A percentile compares a stretch with the other conserved stretches of the same genome.
Conservation (phyloP, 208 protist species). For the Leishmania arabica region DNA sequence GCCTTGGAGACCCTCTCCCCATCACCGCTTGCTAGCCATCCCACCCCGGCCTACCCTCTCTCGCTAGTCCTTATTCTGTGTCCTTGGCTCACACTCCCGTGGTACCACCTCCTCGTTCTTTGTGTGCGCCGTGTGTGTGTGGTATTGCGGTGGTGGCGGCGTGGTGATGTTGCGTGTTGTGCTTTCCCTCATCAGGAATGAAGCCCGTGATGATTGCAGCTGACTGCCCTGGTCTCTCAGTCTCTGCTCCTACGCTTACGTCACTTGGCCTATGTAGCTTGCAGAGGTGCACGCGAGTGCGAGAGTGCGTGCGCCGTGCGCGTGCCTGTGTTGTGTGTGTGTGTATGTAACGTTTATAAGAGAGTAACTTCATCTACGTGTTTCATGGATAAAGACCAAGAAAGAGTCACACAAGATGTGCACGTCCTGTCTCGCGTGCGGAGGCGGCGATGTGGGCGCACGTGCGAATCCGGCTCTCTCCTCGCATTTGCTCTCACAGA, state of each 20-base stretch:
- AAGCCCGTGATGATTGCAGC: background rate
- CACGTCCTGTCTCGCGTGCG: background rate
- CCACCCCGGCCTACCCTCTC: background rate
- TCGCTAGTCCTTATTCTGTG: background rate
- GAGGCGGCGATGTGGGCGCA: background rate
- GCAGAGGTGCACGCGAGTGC: background rate
- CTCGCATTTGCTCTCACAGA: background rate
- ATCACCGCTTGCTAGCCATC: background rate
- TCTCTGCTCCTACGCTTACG: background rate
- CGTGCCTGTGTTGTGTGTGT: background rate
- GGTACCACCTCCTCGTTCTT: background rate
- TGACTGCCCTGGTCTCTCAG: constrained; percentile 1
- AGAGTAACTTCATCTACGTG: background rate
- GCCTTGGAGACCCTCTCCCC: background rate
- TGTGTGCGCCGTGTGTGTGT: background rate
- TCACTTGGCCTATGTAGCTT: background rate
- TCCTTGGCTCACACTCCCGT: background rate
- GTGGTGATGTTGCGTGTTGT: background rate
- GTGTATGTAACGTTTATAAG: background rate
- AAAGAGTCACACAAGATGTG: background rate
- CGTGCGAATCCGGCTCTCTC: background rate
- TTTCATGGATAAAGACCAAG: background rate
- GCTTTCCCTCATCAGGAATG: background rate
- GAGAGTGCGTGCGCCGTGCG: background rate
- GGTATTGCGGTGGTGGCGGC: background rate